These are phyloP conservation scores for Bryum argenteum DNA, from an alignment of 225 moss, liverwort and hornwort genomes.

Conservation along the genomic window DNA sequence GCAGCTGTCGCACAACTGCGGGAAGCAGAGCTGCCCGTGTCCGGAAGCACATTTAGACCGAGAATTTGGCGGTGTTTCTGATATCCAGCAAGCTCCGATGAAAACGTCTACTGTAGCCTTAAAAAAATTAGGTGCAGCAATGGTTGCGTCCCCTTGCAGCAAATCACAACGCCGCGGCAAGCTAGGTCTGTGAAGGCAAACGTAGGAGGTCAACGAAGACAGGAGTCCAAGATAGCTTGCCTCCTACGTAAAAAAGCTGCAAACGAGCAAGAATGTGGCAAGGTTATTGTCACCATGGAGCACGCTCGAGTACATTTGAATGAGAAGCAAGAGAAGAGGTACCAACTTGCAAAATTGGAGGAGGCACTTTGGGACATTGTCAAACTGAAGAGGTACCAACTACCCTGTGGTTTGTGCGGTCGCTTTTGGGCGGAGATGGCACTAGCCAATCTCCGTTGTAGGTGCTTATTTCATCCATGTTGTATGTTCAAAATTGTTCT, in stretches of 20 bases:
- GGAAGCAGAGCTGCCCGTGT: too few relatives aligned
- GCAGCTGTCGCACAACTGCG: not conserved
- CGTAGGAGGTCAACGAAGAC: too few relatives aligned
- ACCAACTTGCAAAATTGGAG: not conserved
- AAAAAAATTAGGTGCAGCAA: not conserved
- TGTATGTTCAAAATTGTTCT: conserved; percentile 15
- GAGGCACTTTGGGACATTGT: too few relatives aligned
- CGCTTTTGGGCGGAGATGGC: not conserved
- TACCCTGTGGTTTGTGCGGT: not conserved
- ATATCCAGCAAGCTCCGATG: rapidly evolving
- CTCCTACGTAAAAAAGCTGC: too few relatives aligned
- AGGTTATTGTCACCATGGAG: too few relatives aligned
- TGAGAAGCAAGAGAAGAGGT: not conserved
- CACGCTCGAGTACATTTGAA: too few relatives aligned
- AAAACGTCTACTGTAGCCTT: not conserved
- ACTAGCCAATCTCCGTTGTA: conserved; percentile 1
- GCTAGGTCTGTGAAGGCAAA: too few relatives aligned
- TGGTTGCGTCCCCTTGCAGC: too few relatives aligned
- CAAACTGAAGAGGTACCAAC: not conserved
- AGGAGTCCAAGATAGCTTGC: too few relatives aligned
- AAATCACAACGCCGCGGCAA: too few relatives aligned
- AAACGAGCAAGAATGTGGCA: too few relatives aligned
- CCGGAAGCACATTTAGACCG: not conserved
- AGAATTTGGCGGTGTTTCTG: not conserved
- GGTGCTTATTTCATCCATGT: not conserved